Conservation (phyloP, 345 rosid species). For the Reutealis trisperma region DNA sequence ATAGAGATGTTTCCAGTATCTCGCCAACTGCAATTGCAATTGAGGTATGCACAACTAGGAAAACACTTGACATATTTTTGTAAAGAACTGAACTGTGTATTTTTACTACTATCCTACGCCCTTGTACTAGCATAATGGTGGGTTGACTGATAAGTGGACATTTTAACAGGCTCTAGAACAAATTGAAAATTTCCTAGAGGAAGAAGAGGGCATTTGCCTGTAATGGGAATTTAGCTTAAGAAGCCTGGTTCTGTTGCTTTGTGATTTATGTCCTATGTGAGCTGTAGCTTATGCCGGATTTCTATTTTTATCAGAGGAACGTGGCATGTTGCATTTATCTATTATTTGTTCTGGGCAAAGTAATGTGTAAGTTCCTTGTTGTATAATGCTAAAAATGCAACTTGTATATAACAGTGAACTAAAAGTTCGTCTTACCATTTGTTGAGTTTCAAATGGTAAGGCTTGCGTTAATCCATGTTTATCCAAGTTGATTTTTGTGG, state of each 20-base stretch:
- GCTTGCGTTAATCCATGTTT: background rate
- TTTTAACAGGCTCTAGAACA: conserved; percentile 53
- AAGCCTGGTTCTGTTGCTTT: conserved; percentile 7
- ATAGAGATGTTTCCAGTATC: conserved; percentile 57
- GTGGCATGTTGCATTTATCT: background rate
- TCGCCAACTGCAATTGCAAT: conserved; percentile 76
- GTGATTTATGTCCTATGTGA: background rate
- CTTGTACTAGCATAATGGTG: background rate
- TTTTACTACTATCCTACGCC: background rate
- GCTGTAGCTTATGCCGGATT: background rate
- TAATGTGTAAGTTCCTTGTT: background rate
- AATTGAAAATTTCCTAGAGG: conserved; percentile 45
- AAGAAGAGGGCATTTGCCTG: conserved; percentile 30
- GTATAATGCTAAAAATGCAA: background rate
- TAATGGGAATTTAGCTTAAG: conserved; percentile 11
- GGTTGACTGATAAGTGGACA: background rate
- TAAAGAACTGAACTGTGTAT: background rate
- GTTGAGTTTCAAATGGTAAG: background rate
- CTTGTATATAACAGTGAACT: background rate
- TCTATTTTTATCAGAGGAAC: conserved; percentile 8
- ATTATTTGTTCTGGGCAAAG: background rate
- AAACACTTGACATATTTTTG: background rate
- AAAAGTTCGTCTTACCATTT: background rate
- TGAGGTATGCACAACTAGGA: conserved; percentile 47
- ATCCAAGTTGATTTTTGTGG: background rate